phyloP scores from a whole-genome alignment of 2,329 filamentous ascomycete genomes.

The Diaporthe humulicola region DNA sequence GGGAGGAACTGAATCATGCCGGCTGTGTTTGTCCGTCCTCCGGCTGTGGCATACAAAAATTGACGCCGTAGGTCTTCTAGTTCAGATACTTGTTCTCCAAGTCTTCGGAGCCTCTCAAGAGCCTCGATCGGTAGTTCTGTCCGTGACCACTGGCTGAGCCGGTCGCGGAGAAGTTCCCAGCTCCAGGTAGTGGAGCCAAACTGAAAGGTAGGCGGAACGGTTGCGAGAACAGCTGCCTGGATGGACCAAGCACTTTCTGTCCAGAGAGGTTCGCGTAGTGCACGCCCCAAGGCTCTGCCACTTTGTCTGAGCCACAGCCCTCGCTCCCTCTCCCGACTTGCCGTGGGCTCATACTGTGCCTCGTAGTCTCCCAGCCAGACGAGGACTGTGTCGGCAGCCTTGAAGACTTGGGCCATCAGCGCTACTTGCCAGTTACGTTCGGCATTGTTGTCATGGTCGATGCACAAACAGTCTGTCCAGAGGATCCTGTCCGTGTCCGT shows the following conservation, averaged over 20 bases:
- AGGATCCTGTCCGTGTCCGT: constrained; percentile 10
- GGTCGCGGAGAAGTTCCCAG: background rate
- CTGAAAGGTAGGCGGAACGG: background rate
- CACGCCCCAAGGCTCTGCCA: background rate
- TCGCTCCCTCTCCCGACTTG: background rate
- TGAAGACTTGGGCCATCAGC: background rate
- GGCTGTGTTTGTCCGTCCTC: too few species aligned
- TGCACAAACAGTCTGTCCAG: constrained; percentile 12
- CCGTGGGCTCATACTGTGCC: background rate
- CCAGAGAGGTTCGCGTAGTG: constrained; percentile 14
- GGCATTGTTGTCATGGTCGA: constrained; percentile 14
- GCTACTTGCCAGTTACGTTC: constrained; percentile 21
- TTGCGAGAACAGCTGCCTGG: constrained; percentile 1
- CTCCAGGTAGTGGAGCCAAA: constrained; percentile 7
- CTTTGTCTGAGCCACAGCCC: constrained; percentile 8
- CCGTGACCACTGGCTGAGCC: background rate
- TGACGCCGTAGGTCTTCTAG: background rate
- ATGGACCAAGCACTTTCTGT: constrained; percentile 19
- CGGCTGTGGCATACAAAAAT: background rate
- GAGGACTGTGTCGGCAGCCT: constrained; percentile 14
- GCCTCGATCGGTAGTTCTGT: background rate
- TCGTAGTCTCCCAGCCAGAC: constrained; percentile 21
- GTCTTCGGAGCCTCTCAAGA: background rate
- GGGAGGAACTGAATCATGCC: constrained; percentile 7
- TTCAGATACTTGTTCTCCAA: constrained; percentile 2